Evolutionary conservation across 2,329 filamentous ascomycete genomes (phyloP), one percentile per base, ranked within the genome.

Genomic region (Myriosclerotinia curreyana): DNA sequence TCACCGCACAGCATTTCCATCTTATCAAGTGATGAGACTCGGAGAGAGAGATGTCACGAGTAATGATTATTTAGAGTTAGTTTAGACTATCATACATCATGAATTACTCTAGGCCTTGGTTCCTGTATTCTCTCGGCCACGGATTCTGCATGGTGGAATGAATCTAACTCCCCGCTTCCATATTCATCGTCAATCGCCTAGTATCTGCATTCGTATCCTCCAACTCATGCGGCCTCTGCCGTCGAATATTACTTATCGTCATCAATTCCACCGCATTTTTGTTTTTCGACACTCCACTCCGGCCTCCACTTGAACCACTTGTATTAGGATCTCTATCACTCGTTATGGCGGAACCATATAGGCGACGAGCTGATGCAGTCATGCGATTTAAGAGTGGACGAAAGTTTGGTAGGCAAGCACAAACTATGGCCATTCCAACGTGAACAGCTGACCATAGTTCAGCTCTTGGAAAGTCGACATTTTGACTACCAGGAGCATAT

Each of bases 401-500:
- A 48, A 65, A 59, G 44, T 46, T 56, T 20, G 65, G 65, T 9
- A 67, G 64, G 44, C 64, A 67, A 42, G 65, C 64, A 40, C 65
- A 67, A 14, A 67, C 60, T 17, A 67, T 64, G n/a, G 59, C 65
- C n/a, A 64, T 65, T 17, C 65, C 64, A 28, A 65, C 51, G 34
- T 67, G 65, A 6, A 67, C 60, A 17, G 64, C 44, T 6, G 64
- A 65, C 65, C 65, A 67, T 14, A 67, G 51, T 38, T 67, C 64
- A n/a, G 65, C 64, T 58, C 46, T 56, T 15, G 53, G 31, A 46
- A 67, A 67, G 12, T 61, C 59, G 20, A 64, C 64, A 48, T 67
- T 64, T 34, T 60, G 60, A 44, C 65, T 66, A 8, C 65, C 65
- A 2, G 54, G 64, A 14, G 51, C 56, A 42, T 67, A 67, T 42